Evolutionary conservation across 768 basidiomycete genomes (phyloP).

Genomic region (Suillus alpinus): DNA sequence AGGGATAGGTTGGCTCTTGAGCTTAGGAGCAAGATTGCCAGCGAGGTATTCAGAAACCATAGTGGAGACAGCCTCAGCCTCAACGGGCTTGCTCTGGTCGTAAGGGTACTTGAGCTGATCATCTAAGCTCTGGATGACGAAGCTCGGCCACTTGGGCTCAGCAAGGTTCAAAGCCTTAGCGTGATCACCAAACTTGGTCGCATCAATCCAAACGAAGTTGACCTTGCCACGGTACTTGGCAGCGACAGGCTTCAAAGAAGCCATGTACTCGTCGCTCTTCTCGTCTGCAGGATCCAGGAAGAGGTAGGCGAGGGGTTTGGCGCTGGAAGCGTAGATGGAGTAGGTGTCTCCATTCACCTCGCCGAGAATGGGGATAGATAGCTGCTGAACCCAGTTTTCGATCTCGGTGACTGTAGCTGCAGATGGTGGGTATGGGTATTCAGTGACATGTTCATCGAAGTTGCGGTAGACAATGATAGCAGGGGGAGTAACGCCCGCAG

Average conservation of each 20-base stretch:
- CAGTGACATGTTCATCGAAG: conserved; percentile 81
- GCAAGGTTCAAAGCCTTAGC: conserved; percentile 88
- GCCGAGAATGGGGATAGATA: conserved; percentile 85
- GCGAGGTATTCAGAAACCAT: conserved; percentile 65
- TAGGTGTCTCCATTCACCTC: conserved; percentile 97
- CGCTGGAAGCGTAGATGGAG: conserved; percentile 72
- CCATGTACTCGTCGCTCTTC: conserved; percentile 62
- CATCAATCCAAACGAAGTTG: conserved; percentile 99
- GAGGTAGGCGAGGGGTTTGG: conserved; percentile 89
- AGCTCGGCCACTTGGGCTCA: conserved; percentile 87
- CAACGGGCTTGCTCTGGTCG: conserved; percentile 64
- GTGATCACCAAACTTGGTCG: conserved; percentile 91
- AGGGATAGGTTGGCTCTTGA: conserved; percentile 91
- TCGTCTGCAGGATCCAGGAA: conserved; percentile 82
- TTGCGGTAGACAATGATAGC: conserved; percentile 88
- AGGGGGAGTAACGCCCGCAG: conserved; percentile 75
- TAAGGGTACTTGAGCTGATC: conserved; percentile 89
- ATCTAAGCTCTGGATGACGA: conserved; percentile 86
- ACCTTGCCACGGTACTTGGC: conserved; percentile 78
- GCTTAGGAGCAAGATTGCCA: conserved; percentile 73
- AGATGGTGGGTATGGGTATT: conserved; percentile 60
- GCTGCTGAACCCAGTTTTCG: conserved; percentile 74
- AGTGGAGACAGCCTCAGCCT: conserved; percentile 50
- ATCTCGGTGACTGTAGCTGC: conserved; percentile 60
- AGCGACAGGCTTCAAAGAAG: conserved; percentile 72